Percentiles rank a stretch among this genome's conserved stretches.
Evolutionary conservation across 2,329 filamentous ascomycete species (phyloP).

Genomic region (Exophiala viscosa): DNA sequence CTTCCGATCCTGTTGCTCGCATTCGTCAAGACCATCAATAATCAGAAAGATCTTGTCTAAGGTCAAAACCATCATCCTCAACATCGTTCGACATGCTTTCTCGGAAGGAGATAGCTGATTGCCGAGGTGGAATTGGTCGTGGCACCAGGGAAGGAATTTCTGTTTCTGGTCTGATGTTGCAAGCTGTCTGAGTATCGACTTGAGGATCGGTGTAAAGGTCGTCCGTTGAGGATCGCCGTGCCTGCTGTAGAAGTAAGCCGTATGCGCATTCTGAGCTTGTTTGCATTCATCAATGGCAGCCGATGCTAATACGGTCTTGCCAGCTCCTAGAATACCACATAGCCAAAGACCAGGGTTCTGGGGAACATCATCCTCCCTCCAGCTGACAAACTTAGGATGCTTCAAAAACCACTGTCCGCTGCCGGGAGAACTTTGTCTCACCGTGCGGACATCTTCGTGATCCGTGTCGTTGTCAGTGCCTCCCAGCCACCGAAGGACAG

Average conservation of each 20-base stretch:
- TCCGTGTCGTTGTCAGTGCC: too few relatives aligned
- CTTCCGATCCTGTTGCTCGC: conserved; percentile 31
- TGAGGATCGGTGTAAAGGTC: conserved; percentile 33
- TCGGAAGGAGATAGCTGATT: too few relatives aligned
- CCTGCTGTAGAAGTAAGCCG: conserved; percentile 44
- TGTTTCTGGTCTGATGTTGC: conserved; percentile 7
- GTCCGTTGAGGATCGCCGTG: conserved; percentile 31
- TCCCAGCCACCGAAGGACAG: too few relatives aligned
- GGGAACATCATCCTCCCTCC: conserved; percentile 23
- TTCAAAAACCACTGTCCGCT: too few relatives aligned
- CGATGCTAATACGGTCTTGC: conserved; percentile 44
- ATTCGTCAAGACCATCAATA: conserved; percentile 48
- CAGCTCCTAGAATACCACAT: conserved; percentile 32
- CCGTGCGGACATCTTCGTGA: too few relatives aligned
- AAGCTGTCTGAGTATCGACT: conserved; percentile 35
- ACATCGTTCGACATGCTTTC: too few relatives aligned
- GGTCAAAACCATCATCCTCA: conserved; percentile 24
- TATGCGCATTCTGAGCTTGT: conserved; percentile 22
- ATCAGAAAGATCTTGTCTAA: conserved; percentile 34
- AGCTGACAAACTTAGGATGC: conserved; percentile 4
- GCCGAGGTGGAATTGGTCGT: too few relatives aligned
- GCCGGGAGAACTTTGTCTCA: too few relatives aligned
- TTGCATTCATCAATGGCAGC: conserved; percentile 35
- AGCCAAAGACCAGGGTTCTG: conserved; percentile 5
- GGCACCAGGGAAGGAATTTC: too few relatives aligned